Conservation (phyloP, 73 alveolate genomes). For the Stentor roeselii region DNA sequence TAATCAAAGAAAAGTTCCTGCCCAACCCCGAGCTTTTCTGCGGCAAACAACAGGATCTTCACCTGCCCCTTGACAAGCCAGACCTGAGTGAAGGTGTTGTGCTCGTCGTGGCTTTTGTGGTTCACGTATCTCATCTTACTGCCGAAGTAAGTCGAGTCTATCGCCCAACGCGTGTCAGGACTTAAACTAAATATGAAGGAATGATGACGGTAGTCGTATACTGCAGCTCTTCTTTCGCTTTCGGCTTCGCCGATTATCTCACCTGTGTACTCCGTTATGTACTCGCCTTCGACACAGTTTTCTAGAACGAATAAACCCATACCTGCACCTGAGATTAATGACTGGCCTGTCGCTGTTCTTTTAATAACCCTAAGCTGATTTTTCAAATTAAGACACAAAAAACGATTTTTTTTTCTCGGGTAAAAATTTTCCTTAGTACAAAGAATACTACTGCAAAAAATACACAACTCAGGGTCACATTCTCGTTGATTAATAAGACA, state of each 20-base stretch:
- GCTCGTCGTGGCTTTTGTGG: slow-evolving; percentile 19
- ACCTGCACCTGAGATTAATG: background rate
- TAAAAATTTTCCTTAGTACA: too few species aligned
- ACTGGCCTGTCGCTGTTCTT: background rate
- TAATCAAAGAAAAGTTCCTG: slow-evolving; percentile 9
- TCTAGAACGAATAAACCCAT: slow-evolving; percentile 3
- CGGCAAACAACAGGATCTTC: slow-evolving; percentile 6
- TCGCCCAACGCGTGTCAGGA: background rate
- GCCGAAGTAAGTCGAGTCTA: slow-evolving; percentile 7
- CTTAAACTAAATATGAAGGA: background rate
- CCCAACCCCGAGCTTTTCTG: background rate
- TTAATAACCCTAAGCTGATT: background rate
- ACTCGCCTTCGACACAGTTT: background rate
- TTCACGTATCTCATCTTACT: slow-evolving; percentile 17
- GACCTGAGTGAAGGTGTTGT: background rate
- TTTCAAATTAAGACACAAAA: background rate
- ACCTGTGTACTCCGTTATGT: slow-evolving; percentile 3
- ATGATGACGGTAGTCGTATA: slow-evolving; percentile 6
- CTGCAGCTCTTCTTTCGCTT: slow-evolving; percentile 25
- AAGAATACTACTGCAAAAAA: background rate
- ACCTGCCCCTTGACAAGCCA: background rate
- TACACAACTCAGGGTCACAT: slow-evolving; percentile 23
- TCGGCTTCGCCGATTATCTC: slow-evolving; percentile 18
- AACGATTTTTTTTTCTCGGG: background rate
- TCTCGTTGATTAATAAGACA: background rate